Percentiles rank a stretch among this genome's conserved stretches.
Conservation (phyloP, 257 asterid genomes). For the Schizonepeta tenuifolia region DNA sequence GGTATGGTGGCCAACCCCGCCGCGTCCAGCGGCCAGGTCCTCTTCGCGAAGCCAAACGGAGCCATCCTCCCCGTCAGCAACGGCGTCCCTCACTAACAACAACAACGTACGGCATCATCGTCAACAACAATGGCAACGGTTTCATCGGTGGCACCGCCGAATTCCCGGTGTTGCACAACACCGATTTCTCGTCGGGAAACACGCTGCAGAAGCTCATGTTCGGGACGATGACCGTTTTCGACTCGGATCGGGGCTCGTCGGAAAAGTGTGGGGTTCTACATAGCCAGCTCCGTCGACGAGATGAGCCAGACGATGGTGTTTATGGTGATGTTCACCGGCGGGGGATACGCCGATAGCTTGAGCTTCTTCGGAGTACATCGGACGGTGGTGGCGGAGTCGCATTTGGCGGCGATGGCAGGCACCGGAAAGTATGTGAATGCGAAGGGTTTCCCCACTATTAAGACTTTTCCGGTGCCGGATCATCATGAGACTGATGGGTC, state of each 20-base stretch:
- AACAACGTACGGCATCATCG: no score
- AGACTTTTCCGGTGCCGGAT: constrained; percentile 54
- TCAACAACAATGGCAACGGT: no score
- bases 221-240: constrained; percentile 55
- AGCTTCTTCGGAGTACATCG: constrained; percentile 76
- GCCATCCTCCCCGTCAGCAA: no score
- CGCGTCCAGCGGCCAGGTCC: no score
- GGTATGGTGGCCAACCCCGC: no score
- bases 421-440: constrained; percentile 84
- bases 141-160: no score
- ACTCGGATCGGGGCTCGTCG: constrained; percentile 41
- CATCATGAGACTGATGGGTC: constrained; percentile 69
- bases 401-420: constrained; percentile 84
- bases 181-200: no score
- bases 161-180: no score
- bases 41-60: no score
- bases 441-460: constrained; percentile 67
- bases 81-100: no score
- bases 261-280: constrained; percentile 56
- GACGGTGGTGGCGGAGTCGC: constrained; percentile 71
- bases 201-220: no score
- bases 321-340: constrained; percentile 69
- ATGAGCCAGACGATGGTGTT: constrained; percentile 83
- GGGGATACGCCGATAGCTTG: constrained; percentile 70
- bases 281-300: constrained; percentile 77